These are phyloP conservation scores for Sarocladium strictum DNA, from an alignment of 2,329 filamentous ascomycete species.

Conservation along the genomic window DNA sequence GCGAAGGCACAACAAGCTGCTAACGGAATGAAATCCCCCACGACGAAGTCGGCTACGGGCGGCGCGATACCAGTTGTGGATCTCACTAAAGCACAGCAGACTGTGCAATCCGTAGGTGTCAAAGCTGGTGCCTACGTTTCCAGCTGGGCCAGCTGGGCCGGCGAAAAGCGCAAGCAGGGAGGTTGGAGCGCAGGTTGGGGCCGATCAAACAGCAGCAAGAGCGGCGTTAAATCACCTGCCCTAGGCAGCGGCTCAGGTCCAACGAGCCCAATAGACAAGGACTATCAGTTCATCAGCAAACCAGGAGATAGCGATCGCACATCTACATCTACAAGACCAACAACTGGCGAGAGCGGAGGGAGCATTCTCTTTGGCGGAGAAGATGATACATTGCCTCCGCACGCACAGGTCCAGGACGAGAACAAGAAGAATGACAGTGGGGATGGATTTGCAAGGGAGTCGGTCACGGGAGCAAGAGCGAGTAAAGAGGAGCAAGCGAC, in stretches of 20 bases:
- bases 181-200: slow-evolving; percentile 38
- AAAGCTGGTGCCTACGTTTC: slow-evolving; percentile 60
- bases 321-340: slow-evolving; percentile 4
- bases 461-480: not conserved
- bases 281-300: slow-evolving; percentile 29
- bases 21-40: slow-evolving; percentile 7
- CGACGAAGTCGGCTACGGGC: slow-evolving; percentile 20
- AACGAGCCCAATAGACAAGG: slow-evolving; percentile 30
- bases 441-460: slow-evolving; percentile 3
- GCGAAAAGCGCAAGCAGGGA: slow-evolving; percentile 65
- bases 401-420: not conserved
- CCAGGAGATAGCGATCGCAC: not conserved
- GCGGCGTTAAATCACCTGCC: slow-evolving; percentile 17
- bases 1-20: slow-evolving; percentile 19
- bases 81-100: slow-evolving; percentile 37
- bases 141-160: slow-evolving; percentile 65
- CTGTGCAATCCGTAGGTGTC: slow-evolving; percentile 42
- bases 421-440: not conserved
- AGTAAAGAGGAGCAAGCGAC: not conserved
- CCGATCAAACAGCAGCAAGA: slow-evolving; percentile 22
- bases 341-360: not conserved
- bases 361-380: slow-evolving; percentile 6
- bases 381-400: not conserved
- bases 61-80: slow-evolving; percentile 16
- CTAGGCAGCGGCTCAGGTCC: slow-evolving; percentile 21